Base-by-base conservation (phyloP, 441 rosid genomes). In the Populus hybrid region DNA sequence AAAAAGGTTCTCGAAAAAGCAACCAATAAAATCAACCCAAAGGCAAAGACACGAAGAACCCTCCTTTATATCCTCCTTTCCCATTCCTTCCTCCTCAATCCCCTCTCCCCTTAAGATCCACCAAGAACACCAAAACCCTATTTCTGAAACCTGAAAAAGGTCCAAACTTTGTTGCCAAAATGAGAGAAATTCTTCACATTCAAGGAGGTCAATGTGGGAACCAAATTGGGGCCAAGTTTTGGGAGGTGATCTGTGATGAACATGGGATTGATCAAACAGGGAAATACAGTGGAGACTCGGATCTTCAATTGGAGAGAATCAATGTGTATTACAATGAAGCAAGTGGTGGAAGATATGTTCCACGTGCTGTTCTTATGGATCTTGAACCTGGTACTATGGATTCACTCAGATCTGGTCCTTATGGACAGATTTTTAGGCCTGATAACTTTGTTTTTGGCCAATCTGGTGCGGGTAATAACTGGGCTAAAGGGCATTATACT, bases 361-460 rank as follows among this genome's bases (percentile, higher is more conserved):
- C 89, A 4, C 87, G 89, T 50, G 89, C 89, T n/a, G 89, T 86
- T 2, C 86, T 86, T 65, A 84, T 87, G 89, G 89, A 87, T 83
- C 86, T 87, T 38, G 89, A 87, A 74, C 89, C 89, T 14, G 89
- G 89, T 1, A 87, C 89, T 40, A 87, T 87, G 89, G 86, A 87
- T 75, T 83, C 87, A 5, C 53, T 87, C 69, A 82, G 89, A 87
- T 87, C 89, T 53, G 89, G 89, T 2, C 89, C 84, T 0, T 87
- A 68, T 28, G 89, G 89, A 7, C 89, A 87, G 77, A 87, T 87
- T 75, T 87, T 87, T 65, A 74, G 89, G 9, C 89, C 89, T 10
- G 87, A 84, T 59, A 86, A 86, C 76, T 86, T 84, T 71, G 84
- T 86, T 23, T 86, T 86, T 34, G 87, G 89, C 0, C 89, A 84